Evolutionary conservation across 1,139 yeast genomes (phyloP).

Genomic region (Nakaseomyces glabratus): DNA sequence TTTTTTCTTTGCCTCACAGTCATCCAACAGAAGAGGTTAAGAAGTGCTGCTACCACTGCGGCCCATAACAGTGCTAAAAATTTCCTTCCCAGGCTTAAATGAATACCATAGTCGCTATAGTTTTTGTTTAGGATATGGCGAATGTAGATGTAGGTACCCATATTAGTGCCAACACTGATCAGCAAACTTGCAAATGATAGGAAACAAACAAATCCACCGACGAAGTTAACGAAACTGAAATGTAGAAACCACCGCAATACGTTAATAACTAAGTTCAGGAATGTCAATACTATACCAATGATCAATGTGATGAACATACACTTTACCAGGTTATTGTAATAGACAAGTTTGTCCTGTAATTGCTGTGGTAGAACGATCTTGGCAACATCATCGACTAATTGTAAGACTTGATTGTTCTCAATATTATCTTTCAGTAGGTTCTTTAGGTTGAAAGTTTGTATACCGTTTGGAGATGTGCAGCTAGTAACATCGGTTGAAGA

Average conservation of each 20-base stretch:
- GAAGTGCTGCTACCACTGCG: constrained; percentile 20
- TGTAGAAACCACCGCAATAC: constrained; percentile 22
- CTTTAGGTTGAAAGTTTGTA: constrained; percentile 23
- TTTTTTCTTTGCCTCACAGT: constrained; percentile 16
- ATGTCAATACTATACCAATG: constrained; percentile 23
- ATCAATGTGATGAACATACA: constrained; percentile 26
- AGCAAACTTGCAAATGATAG: constrained; percentile 18
- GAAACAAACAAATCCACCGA: constrained; percentile 20
- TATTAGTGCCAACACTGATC: constrained; percentile 24
- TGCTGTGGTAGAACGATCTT: constrained; percentile 19
- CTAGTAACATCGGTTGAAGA: constrained; percentile 14
- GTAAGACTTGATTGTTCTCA: constrained; percentile 16
- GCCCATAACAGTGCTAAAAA: constrained; percentile 27
- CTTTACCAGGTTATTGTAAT: constrained; percentile 22
- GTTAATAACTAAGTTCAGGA: constrained; percentile 17
- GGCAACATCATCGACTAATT: constrained; percentile 18
- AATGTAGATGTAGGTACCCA: constrained; percentile 24
- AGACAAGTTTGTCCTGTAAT: constrained; percentile 19
- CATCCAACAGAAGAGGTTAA: constrained; percentile 21
- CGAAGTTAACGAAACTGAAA: constrained; percentile 16
- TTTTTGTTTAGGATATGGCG: constrained; percentile 17
- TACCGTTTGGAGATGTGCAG: constrained; percentile 28
- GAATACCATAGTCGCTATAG: constrained; percentile 22
- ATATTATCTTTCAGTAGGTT: constrained; percentile 20
- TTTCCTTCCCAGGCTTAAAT: constrained; percentile 18